These are phyloP conservation scores for Venturia asperata DNA, from an alignment of 2,329 filamentous ascomycete species.

Conservation along the genomic window DNA sequence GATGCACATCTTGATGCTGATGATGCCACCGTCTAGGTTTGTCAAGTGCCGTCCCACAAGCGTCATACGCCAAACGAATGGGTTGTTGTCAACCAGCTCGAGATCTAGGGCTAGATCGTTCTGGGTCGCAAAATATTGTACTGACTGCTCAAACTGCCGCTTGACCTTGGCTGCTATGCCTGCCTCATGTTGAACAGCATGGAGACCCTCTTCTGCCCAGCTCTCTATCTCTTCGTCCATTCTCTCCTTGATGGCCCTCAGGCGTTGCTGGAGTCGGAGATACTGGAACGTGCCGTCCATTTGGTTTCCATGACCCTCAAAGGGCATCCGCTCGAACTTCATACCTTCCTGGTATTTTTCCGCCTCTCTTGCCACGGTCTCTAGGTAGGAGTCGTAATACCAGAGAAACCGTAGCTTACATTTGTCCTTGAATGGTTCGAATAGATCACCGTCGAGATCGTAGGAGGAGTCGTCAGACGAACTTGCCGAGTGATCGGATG, in stretches of 20 bases:
- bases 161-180: slow-evolving; percentile 75
- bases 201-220: slow-evolving; percentile 66
- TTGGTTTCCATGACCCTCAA: slow-evolving; percentile 66
- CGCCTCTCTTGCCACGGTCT: slow-evolving; percentile 58
- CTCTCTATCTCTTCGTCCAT: slow-evolving; percentile 63
- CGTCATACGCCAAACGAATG: slow-evolving; percentile 81
- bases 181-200: slow-evolving; percentile 56
- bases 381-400: slow-evolving; percentile 87
- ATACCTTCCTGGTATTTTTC: slow-evolving; percentile 56
- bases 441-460: slow-evolving; percentile 49
- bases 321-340: slow-evolving; percentile 74
- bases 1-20: slow-evolving; percentile 71
- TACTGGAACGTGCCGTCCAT: slow-evolving; percentile 90
- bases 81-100: slow-evolving; percentile 70
- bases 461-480: slow-evolving; percentile 36
- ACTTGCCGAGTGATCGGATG: slow-evolving; percentile 27
- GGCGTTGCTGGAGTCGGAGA: slow-evolving; percentile 59
- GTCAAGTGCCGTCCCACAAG: slow-evolving; percentile 92
- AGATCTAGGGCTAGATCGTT: slow-evolving; percentile 67
- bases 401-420: slow-evolving; percentile 89
- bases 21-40: slow-evolving; percentile 84
- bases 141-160: slow-evolving; percentile 77
- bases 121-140: slow-evolving; percentile 63
- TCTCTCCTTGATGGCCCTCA: slow-evolving; percentile 60
- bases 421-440: slow-evolving; percentile 83